phyloP scores from a whole-genome alignment of 768 basidiomycete genomes.

The Postia placenta region DNA sequence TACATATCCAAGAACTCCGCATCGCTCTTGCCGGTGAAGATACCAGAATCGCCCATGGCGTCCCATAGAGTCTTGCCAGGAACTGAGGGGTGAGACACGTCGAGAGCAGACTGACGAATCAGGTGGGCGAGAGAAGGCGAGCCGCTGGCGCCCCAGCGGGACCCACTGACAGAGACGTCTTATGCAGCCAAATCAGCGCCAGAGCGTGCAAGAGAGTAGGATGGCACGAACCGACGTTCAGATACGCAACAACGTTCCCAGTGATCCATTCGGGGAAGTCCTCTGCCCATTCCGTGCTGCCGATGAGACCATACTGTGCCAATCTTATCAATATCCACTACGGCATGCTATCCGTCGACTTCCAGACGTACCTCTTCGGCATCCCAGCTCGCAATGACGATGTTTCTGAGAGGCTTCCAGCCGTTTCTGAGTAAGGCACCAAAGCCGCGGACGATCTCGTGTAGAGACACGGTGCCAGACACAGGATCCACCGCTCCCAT shows the following conservation, averaged over 20 bases:
- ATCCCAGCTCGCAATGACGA: constrained; percentile 78
- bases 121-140: constrained; percentile 84
- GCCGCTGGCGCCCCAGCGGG: constrained; percentile 41
- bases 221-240: constrained; percentile 56
- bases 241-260: constrained; percentile 76
- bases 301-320: constrained; percentile 68
- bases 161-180: constrained; percentile 9
- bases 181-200: no score
- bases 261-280: constrained; percentile 83
- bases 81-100: constrained; percentile 68
- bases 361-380: constrained; percentile 58
- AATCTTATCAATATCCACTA: not conserved
- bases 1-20: constrained; percentile 36
- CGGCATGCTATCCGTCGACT: no score
- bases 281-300: constrained; percentile 91
- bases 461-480: constrained; percentile 74
- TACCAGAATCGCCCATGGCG: constrained; percentile 55
- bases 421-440: constrained; percentile 65
- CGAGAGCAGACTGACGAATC: constrained; percentile 57
- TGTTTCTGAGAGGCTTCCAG: constrained; percentile 81
- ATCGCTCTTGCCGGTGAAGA: constrained; percentile 38
- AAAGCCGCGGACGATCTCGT: constrained; percentile 73
- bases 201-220: not conserved
- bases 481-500: constrained; percentile 76
- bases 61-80: constrained; percentile 71